Conservation (phyloP, 371 early-diverging fungal genomes). For the Mucor mucedo region DNA sequence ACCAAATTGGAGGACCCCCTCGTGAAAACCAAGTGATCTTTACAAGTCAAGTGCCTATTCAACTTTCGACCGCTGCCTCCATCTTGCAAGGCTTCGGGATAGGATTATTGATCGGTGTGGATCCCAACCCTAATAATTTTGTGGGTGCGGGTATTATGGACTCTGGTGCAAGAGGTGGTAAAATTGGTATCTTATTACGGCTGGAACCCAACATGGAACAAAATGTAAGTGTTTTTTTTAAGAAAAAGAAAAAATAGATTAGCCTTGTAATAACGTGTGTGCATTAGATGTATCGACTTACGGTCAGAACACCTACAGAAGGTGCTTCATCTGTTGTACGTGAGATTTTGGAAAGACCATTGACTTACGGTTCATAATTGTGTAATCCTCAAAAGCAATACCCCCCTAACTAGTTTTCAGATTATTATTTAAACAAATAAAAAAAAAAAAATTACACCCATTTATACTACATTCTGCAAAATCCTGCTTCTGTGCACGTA, state of each 20-base stretch:
- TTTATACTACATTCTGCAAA: too few species aligned
- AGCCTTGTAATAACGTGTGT: not conserved
- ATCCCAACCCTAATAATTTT: conserved; percentile 88
- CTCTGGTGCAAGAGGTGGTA: conserved; percentile 68
- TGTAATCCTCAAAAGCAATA: not conserved
- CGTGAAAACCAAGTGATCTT: conserved; percentile 80
- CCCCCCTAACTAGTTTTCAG: not conserved
- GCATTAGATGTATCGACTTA: conserved; percentile 87
- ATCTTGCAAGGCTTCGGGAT: conserved; percentile 72
- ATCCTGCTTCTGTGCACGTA: too few species aligned
- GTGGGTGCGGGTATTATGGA: conserved; percentile 90
- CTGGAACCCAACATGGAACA: conserved; percentile 89
- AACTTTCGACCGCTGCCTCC: conserved; percentile 48
- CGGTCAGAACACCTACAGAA: conserved; percentile 89
- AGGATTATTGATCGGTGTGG: conserved; percentile 79
- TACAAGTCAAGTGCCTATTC: conserved; percentile 62
- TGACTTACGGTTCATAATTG: conserved; percentile 20
- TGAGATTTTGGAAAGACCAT: conserved; percentile 41
- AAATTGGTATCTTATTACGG: conserved; percentile 90
- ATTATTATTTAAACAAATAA: too few species aligned
- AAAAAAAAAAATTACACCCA: too few species aligned
- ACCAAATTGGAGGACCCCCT: conserved; percentile 89
- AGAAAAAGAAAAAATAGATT: not conserved
- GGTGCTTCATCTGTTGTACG: conserved; percentile 66
- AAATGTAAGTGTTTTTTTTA: conserved; percentile 65